These are phyloP conservation scores for Sergeia podlipaevii DNA, from an alignment of 208 protist genomes.

Conservation along the genomic window DNA sequence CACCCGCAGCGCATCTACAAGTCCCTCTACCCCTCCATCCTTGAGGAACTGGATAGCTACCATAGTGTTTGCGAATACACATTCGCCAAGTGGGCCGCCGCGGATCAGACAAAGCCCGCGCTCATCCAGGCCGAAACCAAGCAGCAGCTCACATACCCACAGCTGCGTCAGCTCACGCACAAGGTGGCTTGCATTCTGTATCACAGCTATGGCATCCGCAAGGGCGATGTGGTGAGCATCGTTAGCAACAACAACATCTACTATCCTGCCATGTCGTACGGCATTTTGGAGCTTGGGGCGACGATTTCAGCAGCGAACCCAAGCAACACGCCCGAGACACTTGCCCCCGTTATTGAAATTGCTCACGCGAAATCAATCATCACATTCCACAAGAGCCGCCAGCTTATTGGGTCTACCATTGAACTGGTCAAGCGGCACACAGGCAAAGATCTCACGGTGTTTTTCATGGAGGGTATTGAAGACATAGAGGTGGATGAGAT, in stretches of 20 bases:
- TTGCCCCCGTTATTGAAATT: too few species aligned
- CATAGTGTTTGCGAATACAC: conserved; percentile 17
- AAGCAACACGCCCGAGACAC: conserved; percentile 8
- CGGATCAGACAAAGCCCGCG: conserved; percentile 11
- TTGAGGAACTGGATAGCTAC: conserved; percentile 11
- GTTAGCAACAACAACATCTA: conserved; percentile 18
- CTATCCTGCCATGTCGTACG: conserved; percentile 20
- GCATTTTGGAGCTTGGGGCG: conserved; percentile 24
- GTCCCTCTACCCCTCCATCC: conserved; percentile 15
- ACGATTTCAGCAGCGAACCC: conserved; percentile 27
- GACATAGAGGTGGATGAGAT: not conserved
- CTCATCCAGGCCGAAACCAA: conserved; percentile 10
- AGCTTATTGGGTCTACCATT: too few species aligned
- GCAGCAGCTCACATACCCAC: conserved; percentile 1
- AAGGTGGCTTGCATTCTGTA: conserved; percentile 20
- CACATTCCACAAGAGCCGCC: too few species aligned
- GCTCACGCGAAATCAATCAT: too few species aligned
- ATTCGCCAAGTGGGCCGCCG: conserved; percentile 1
- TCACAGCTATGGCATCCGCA: conserved; percentile 19
- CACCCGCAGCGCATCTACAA: conserved; percentile 18
- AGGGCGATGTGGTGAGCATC: conserved; percentile 32
- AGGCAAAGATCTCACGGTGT: too few species aligned
- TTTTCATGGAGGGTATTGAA: conserved; percentile 2
- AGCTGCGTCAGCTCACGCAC: conserved; percentile 11
- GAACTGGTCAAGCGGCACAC: too few species aligned